These are phyloP conservation scores for Grifola frondosa DNA, from an alignment of 1,284 basidiomycete genomes.

Conservation along the genomic window DNA sequence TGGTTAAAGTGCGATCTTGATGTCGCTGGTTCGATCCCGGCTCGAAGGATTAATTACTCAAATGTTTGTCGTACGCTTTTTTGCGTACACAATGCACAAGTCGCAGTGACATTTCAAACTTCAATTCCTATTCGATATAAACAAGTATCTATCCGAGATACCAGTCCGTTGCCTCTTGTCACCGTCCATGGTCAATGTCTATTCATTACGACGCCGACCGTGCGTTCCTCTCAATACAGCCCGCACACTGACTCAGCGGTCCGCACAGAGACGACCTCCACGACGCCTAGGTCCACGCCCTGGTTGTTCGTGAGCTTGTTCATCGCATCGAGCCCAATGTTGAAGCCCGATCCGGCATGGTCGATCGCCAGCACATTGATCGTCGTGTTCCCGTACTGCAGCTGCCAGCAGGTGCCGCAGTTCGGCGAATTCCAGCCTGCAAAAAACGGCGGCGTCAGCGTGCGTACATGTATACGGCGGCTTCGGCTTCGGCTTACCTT, in stretches of 20 bases:
- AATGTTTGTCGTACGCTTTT: neutral
- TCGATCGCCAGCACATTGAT: constrained; percentile 45
- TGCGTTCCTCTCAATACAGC: too few relatives aligned
- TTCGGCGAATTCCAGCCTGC: constrained; percentile 40
- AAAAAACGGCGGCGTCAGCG: constrained; percentile 22
- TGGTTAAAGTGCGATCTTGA: constrained; percentile 9
- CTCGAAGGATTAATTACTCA: constrained; percentile 12
- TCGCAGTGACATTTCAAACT: too few relatives aligned
- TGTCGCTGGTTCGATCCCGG: constrained; percentile 16
- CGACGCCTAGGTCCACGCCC: constrained; percentile 37
- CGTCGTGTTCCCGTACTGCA: constrained; percentile 38
- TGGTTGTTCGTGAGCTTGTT: constrained; percentile 40
- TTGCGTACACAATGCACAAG: neutral
- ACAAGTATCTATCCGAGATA: too few relatives aligned
- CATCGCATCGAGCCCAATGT: constrained; percentile 42
- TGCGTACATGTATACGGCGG: constrained; percentile 30
- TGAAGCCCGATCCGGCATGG: constrained; percentile 37
- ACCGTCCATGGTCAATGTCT: too few relatives aligned
- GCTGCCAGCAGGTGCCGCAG: constrained; percentile 48
- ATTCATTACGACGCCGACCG: too few relatives aligned
- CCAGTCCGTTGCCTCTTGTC: too few relatives aligned
- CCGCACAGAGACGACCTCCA: constrained; percentile 36
- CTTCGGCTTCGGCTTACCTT: constrained; percentile 40
- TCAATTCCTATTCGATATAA: too few relatives aligned
- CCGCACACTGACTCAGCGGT: constrained; percentile 39